phyloP scores from a whole-genome alignment of 2,329 filamentous ascomycete genomes.

The Ophiocordyceps camponoti-saundersi region DNA sequence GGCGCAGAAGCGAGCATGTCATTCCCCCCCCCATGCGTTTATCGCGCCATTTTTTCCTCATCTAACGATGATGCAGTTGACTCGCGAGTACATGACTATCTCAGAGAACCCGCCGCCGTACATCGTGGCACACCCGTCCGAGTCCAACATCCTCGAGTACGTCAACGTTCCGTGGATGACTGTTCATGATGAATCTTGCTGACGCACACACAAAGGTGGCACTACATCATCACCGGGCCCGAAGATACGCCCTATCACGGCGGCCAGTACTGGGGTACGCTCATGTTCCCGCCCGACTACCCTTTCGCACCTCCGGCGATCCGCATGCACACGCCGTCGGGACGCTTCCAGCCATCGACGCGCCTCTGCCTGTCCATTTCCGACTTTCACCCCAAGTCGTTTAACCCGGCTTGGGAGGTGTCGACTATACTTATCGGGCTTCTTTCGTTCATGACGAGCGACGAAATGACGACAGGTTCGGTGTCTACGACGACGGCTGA shows the following conservation, averaged over 20 bases:
- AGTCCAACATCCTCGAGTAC: conserved; percentile 79
- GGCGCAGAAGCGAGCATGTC: conserved; percentile 51
- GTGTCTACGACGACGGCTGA: conserved; percentile 63
- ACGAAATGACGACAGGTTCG: conserved; percentile 95
- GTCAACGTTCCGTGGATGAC: conserved; percentile 8
- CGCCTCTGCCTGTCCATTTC: conserved; percentile 89
- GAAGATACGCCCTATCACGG: conserved; percentile 86
- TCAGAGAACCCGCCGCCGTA: conserved; percentile 68
- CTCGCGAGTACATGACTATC: conserved; percentile 45
- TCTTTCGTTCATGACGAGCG: conserved; percentile 93
- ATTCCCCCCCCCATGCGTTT: too few relatives aligned
- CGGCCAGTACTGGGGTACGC: conserved; percentile 95
- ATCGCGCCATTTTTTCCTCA: too few relatives aligned
- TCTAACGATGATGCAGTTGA: conserved; percentile 26
- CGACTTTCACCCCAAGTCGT: conserved; percentile 94
- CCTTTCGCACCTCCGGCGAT: conserved; percentile 95
- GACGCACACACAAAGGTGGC: conserved; percentile 43
- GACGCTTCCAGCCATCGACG: conserved; percentile 84
- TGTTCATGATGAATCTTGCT: background rate
- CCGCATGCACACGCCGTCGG: conserved; percentile 95
- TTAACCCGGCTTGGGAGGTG: conserved; percentile 97
- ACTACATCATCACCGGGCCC: conserved; percentile 89
- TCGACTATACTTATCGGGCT: conserved; percentile 90
- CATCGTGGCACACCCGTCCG: conserved; percentile 77
- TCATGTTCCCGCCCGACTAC: conserved; percentile 91